Evolutionary conservation across 495 filamentous ascomycete genomes (phyloP), one percentile per base, ranked within the genome.

Genomic region (Talaromyces ruber): DNA sequence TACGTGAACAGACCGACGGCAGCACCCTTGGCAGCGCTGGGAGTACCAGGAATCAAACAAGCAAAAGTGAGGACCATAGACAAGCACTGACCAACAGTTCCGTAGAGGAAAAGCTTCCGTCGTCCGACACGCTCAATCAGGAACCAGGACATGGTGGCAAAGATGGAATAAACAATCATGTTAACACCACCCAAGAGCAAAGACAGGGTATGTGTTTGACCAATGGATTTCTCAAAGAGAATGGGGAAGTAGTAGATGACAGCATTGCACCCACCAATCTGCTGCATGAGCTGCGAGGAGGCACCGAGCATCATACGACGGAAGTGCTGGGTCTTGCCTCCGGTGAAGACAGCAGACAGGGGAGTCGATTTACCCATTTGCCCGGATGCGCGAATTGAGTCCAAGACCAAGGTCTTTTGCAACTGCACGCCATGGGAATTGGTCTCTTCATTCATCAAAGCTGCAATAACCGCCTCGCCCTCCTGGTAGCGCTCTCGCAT

Each of bases 221-320:
- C 70, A 56, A 93, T 85, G 1, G 84, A 87, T 2, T 78, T 70
- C 71, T 92, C 73, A 65, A 93, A 87, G 5, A 95, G 79, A 18
- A 93, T 84, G 0, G 90, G 89, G 64, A 91, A 87, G 69, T 89
- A 93, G 78, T 95, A 95, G 66, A 93, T 93, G 65, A 93, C 88
- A 12, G 89, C 89, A 63, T 93, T 93, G 77, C 88, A 91, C 22
- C 77, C 77, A 60, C 84, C 83, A 32, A 93, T 76, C 66, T 95
- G 91, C 71, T 94, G 90, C 76, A 93, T 88, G 65, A 94, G 79
- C 74, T 94, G 91, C 3, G 85, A 84, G 21, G 82, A 85, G 12
- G 77, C 76, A 28, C 78, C 79, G 62, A 82, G 70, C 45, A 81
- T 51, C 77, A 81, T 82, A 22, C 77, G 76, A 30, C 76, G 76